phyloP scores from a whole-genome alignment of 2,329 filamentous ascomycete species.

The Drechmeria coniospora region DNA sequence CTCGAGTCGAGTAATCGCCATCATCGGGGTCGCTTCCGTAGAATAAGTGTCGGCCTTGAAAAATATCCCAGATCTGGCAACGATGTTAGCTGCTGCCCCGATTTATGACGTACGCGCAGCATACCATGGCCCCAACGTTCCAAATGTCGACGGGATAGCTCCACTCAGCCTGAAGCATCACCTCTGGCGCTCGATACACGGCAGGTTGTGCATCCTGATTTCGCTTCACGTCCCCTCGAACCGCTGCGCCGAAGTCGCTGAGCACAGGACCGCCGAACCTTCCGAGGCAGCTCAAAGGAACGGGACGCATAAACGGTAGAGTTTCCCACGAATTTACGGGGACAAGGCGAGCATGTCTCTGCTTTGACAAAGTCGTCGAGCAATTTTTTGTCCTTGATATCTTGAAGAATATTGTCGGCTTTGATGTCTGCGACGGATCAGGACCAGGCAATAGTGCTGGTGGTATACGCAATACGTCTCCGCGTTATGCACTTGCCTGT shows the following conservation, averaged over 20 bases:
- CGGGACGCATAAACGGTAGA: conserved; percentile 13
- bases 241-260: conserved; percentile 34
- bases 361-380: conserved; percentile 1
- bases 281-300: conserved; percentile 18
- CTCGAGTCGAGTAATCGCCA: conserved; percentile 23
- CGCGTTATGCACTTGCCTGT: conserved; percentile 21
- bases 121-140: conserved; percentile 34
- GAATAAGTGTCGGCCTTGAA: conserved; percentile 29
- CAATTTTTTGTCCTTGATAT: conserved; percentile 1
- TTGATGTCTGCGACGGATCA: conserved; percentile 19
- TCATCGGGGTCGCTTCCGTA: conserved; percentile 21
- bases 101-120: background rate
- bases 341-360: background rate
- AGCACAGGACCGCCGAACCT: conserved; percentile 20
- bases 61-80: conserved; percentile 31
- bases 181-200: conserved; percentile 27
- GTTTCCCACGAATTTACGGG: background rate
- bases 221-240: conserved; percentile 14
- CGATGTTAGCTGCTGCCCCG: background rate
- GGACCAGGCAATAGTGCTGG: too few species aligned
- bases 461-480: too few species aligned
- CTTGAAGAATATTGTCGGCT: conserved; percentile 22
- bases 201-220: conserved; percentile 23
- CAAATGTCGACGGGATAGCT: conserved; percentile 33
- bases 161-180: conserved; percentile 31